These are phyloP conservation scores for Salix suchowensis DNA, from an alignment of 345 rosid species.

Conservation along the genomic window DNA sequence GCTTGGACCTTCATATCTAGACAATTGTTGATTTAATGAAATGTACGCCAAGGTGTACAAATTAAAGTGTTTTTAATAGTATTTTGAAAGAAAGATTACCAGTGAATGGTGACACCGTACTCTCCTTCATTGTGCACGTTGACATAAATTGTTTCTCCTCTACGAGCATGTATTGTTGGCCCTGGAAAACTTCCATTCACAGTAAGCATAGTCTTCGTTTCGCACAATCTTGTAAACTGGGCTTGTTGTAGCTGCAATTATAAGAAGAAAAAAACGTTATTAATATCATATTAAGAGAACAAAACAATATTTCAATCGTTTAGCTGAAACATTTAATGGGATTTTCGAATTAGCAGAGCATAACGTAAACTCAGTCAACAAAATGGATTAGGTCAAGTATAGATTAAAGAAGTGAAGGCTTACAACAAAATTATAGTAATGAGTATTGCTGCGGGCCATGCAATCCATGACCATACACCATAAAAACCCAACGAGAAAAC, in stretches of 20 bases:
- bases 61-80: background rate
- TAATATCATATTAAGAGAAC: too few species aligned
- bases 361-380: too few species aligned
- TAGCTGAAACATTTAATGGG: background rate
- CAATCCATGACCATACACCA: background rate
- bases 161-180: slow-evolving; percentile 26
- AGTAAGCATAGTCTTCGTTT: slow-evolving; percentile 29
- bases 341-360: too few species aligned
- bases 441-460: background rate
- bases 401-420: background rate
- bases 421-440: slow-evolving; percentile 13
- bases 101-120: slow-evolving; percentile 52
- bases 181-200: slow-evolving; percentile 37
- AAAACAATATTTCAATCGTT: too few species aligned
- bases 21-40: too few species aligned
- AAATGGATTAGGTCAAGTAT: background rate
- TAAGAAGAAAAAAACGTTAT: background rate
- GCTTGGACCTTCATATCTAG: too few species aligned
- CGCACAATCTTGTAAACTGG: slow-evolving; percentile 29
- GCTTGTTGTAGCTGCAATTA: slow-evolving; percentile 26
- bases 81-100: slow-evolving; percentile 19
- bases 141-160: slow-evolving; percentile 38
- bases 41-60: too few species aligned
- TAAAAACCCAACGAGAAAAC: background rate
- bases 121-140: slow-evolving; percentile 44